phyloP scores from a whole-genome alignment of 2,329 filamentous ascomycete species.

The Tolypocladium album region DNA sequence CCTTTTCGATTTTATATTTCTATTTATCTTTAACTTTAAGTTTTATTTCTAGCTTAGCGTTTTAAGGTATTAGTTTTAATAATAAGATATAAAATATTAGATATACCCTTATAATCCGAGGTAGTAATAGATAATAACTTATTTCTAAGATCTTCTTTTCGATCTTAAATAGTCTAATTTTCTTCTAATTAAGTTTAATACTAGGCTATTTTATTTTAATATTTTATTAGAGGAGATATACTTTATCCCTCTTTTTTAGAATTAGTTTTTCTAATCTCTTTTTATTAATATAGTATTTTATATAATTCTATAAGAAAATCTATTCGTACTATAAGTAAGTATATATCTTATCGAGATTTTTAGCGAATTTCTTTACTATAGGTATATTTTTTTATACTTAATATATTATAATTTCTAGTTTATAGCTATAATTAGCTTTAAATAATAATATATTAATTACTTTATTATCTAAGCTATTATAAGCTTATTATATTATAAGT shows the following conservation, averaged over 20 bases:
- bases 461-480: not conserved
- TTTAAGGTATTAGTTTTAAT: not conserved
- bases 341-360: not conserved
- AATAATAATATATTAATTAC: not conserved
- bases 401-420: not conserved
- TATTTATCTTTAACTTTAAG: no score
- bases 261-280: not conserved
- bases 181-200: not conserved
- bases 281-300: not conserved
- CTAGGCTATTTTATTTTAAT: not conserved
- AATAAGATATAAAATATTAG: not conserved
- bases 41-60: no score
- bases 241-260: not conserved
- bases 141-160: not conserved
- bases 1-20: no score
- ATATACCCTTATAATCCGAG: not conserved
- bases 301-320: not conserved
- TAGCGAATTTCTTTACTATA: not conserved
- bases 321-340: not conserved
- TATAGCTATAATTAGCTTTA: not conserved
- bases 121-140: not conserved
- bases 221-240: not conserved
- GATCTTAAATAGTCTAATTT: not conserved
- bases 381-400: not conserved
- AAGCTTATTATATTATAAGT: not conserved